These are phyloP conservation scores for Emericellopsis cladophorae DNA, from an alignment of 2,329 filamentous ascomycete genomes.

Conservation along the genomic window DNA sequence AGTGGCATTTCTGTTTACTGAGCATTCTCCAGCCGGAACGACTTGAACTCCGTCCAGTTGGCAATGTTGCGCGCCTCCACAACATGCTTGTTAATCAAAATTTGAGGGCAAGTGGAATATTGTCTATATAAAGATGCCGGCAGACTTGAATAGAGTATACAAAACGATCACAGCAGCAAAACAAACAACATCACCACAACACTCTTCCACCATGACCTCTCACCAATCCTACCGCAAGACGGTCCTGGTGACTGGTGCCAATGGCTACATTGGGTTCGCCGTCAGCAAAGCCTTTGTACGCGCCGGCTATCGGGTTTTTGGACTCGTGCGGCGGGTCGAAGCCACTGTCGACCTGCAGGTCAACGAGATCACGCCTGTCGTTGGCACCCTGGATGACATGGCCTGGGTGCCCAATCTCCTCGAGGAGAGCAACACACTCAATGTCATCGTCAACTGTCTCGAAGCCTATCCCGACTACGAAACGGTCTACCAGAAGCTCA, in stretches of 20 bases:
- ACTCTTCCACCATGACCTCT: too few relatives aligned
- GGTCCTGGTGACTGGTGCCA: constrained; percentile 33
- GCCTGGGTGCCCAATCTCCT: constrained; percentile 14
- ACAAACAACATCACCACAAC: too few relatives aligned
- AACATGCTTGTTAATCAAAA: too few relatives aligned
- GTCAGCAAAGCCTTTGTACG: constrained; percentile 30
- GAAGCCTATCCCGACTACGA: constrained; percentile 26
- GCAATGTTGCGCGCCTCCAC: too few relatives aligned
- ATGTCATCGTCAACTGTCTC: constrained; percentile 28
- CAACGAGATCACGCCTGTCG: constrained; percentile 25
- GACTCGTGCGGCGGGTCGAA: constrained; percentile 23
- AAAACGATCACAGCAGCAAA: too few relatives aligned
- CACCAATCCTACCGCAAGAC: constrained; percentile 6
- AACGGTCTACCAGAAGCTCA: constrained; percentile 22
- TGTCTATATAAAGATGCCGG: too few relatives aligned
- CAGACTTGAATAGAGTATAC: too few relatives aligned
- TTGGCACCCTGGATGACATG: constrained; percentile 22
- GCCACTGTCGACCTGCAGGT: constrained; percentile 14
- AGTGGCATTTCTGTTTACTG: not conserved
- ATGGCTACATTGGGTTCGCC: constrained; percentile 33
- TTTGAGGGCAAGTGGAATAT: too few relatives aligned
- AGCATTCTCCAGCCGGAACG: not conserved
- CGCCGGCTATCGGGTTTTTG: constrained; percentile 30
- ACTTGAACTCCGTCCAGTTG: too few relatives aligned
- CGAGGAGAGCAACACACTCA: constrained; percentile 15